These are phyloP conservation scores for Ganoderma boninense DNA, from an alignment of 1,284 basidiomycete species.

Conservation along the genomic window DNA sequence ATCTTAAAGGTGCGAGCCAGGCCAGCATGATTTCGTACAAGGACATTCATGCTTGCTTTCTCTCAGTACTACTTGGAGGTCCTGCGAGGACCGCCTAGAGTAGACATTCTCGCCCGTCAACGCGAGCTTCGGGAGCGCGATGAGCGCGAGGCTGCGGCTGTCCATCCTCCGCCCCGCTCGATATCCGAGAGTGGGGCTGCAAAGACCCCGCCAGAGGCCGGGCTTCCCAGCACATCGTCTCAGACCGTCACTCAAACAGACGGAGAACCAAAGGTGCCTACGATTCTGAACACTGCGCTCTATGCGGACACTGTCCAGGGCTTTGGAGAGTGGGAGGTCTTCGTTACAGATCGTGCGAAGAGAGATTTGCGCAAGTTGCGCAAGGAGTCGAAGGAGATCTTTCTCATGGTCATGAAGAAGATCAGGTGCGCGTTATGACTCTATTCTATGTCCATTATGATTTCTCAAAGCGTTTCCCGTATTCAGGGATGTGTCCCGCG, in stretches of 20 bases:
- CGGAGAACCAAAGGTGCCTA: not conserved
- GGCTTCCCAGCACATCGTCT: not conserved
- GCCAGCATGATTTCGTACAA: too few species aligned
- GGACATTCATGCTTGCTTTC: too few species aligned
- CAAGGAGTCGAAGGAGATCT: slow-evolving; percentile 48
- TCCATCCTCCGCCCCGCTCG: not conserved
- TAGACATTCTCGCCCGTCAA: not conserved
- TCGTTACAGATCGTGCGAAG: slow-evolving; percentile 50
- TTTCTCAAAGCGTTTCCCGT: not conserved
- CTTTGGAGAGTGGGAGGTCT: slow-evolving; percentile 59
- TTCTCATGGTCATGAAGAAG: slow-evolving; percentile 56
- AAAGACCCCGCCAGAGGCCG: not conserved
- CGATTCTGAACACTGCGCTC: slow-evolving; percentile 39
- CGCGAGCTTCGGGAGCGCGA: not conserved
- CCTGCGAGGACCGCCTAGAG: not conserved
- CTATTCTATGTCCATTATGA: not conserved
- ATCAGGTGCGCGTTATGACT: slow-evolving; percentile 49
- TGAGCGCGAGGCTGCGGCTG: not conserved
- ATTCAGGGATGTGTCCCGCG: slow-evolving; percentile 62
- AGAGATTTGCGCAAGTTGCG: slow-evolving; percentile 48
- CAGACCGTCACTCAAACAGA: not conserved
- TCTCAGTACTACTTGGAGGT: not conserved
- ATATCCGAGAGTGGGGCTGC: not conserved
- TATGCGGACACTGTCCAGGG: slow-evolving; percentile 53
- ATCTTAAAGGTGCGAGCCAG: not conserved